These are phyloP conservation scores for Fragaria ananassa DNA, from an alignment of 306 rosid species.

Conservation along the genomic window DNA sequence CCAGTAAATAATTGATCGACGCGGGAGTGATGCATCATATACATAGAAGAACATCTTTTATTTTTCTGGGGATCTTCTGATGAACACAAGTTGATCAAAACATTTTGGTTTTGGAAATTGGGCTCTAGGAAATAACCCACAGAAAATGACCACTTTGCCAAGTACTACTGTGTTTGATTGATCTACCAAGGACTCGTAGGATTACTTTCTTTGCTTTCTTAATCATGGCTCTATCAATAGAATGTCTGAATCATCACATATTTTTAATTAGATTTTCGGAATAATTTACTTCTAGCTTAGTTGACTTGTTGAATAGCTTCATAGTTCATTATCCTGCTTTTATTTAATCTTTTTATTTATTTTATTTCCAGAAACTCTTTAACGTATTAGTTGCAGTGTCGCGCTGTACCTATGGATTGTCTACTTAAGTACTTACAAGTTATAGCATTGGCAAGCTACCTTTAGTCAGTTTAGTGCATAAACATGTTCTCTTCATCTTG, in stretches of 20 bases:
- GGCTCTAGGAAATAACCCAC: neutral
- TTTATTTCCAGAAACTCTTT: neutral
- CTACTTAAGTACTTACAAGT: neutral
- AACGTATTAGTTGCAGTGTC: neutral
- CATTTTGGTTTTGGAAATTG: neutral
- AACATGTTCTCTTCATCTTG: neutral
- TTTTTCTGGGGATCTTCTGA: neutral
- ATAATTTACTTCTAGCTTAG: neutral
- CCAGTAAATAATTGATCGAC: neutral
- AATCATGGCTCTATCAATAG: neutral
- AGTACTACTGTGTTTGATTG: neutral
- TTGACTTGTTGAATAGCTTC: neutral
- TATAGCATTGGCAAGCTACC: neutral
- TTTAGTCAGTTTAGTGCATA: neutral
- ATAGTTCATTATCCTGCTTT: neutral
- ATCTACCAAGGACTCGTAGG: neutral
- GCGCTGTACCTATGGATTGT: neutral
- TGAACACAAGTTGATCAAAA: conserved; percentile 6
- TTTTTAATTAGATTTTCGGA: neutral
- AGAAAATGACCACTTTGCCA: conserved; percentile 13
- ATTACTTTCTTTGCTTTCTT: neutral
- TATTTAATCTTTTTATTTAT: neutral
- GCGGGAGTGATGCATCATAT: neutral
- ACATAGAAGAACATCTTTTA: neutral
- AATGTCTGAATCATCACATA: neutral